phyloP scores from a whole-genome alignment of 2,329 filamentous ascomycete species.

The Claviceps quebecensis region DNA sequence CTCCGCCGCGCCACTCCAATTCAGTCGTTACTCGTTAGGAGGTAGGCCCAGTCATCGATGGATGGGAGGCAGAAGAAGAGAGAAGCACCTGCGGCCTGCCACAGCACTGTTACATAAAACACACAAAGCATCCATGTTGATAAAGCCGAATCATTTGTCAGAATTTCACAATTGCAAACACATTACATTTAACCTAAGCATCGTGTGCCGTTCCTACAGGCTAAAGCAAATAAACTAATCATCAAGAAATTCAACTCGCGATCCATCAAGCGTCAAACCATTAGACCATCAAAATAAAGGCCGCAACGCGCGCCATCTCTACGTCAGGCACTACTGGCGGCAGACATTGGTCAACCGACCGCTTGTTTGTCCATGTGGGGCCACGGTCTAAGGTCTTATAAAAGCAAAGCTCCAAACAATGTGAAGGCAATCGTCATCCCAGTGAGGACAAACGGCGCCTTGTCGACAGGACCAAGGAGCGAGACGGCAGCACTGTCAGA shows the following conservation, averaged over 20 bases:
- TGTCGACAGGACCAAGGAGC: conserved; percentile 14
- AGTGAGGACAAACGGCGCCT: conserved; percentile 21
- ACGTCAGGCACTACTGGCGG: too few relatives aligned
- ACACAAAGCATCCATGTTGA: too few relatives aligned
- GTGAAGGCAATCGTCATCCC: conserved; percentile 22
- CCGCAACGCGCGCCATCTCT: neutral
- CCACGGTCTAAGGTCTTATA: conserved; percentile 19
- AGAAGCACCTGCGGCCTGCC: too few relatives aligned
- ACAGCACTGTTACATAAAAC: too few relatives aligned
- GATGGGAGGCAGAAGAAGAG: too few relatives aligned
- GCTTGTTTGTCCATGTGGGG: neutral
- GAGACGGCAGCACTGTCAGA: conserved; percentile 19
- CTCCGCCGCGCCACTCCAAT: too few relatives aligned
- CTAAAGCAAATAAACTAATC: neutral
- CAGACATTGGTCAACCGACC: neutral
- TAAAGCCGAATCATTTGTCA: neutral
- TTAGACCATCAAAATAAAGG: neutral
- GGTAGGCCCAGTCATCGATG: too few relatives aligned
- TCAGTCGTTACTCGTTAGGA: too few relatives aligned
- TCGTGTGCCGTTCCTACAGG: neutral
- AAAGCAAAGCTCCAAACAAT: conserved; percentile 24
- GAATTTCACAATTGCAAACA: neutral
- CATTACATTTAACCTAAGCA: conserved; percentile 2
- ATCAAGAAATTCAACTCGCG: neutral
- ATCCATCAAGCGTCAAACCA: neutral